These are phyloP conservation scores for Rubia tinctorum DNA, from an alignment of 305 asterid species.

Conservation along the genomic window DNA sequence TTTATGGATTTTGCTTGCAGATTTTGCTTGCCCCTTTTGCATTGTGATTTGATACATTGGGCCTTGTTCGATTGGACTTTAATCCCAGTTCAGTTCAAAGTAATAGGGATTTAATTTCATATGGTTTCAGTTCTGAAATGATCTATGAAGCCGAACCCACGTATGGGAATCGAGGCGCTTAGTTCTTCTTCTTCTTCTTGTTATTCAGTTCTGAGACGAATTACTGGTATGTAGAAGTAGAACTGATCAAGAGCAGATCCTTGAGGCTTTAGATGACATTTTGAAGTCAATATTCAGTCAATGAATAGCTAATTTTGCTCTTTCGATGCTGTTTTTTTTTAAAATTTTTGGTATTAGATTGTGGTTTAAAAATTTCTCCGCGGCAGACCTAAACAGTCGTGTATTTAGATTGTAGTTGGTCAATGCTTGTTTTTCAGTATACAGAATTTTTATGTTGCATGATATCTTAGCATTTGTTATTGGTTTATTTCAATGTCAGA, in stretches of 20 bases:
- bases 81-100: too few relatives aligned
- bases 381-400: neutral
- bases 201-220: neutral
- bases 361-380: neutral
- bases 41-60: neutral
- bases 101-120: too few relatives aligned
- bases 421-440: neutral
- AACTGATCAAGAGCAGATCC: neutral
- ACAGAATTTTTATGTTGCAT: neutral
- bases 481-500: constrained; percentile 40
- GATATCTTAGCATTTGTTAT: neutral
- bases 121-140: neutral
- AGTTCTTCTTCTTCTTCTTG: too few relatives aligned
- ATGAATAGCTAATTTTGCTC: neutral
- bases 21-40: too few relatives aligned
- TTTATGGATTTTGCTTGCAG: neutral
- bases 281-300: neutral
- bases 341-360: too few relatives aligned
- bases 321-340: neutral
- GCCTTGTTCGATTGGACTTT: too few relatives aligned
- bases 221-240: neutral
- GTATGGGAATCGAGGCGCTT: neutral
- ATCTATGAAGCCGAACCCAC: neutral
- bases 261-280: constrained; percentile 6
- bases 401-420: neutral